Evolutionary conservation across 768 basidiomycete species (phyloP).

Genomic region (Fomitopsis serialis): DNA sequence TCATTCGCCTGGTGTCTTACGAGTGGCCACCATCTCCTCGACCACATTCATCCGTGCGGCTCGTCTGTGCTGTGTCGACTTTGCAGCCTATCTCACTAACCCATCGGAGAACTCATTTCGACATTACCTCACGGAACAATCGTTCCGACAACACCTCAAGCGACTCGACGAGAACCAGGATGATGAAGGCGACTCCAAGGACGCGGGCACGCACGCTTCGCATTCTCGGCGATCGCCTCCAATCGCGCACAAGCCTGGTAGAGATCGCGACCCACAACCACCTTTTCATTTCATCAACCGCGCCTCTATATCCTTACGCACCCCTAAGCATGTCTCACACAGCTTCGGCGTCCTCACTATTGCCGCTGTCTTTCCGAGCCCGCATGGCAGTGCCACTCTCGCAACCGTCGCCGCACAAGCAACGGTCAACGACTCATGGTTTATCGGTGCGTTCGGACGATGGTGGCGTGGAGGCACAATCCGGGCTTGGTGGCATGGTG

Average conservation of each 20-base stretch:
- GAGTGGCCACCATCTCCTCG: background rate
- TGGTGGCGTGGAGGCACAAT: conserved; percentile 89
- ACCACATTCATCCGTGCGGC: conserved; percentile 1
- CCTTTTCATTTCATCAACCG: conserved; percentile 88
- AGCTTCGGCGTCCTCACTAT: conserved; percentile 85
- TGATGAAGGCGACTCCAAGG: conserved; percentile 32
- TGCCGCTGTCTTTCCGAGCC: conserved; percentile 64
- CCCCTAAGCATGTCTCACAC: conserved; percentile 84
- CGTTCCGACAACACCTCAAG: conserved; percentile 90
- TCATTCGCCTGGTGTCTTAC: background rate
- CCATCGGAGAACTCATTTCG: conserved; percentile 93
- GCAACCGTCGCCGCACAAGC: conserved; percentile 3
- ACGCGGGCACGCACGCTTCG: conserved; percentile 22
- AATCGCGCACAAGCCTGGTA: conserved; percentile 12
- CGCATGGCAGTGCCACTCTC: conserved; percentile 12
- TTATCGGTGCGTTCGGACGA: conserved; percentile 83
- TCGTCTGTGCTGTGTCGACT: conserved; percentile 1
- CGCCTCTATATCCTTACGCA: conserved; percentile 87
- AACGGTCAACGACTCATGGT: conserved; percentile 62
- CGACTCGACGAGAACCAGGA: conserved; percentile 68
- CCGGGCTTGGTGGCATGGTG: conserved; percentile 75
- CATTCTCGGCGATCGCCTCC: conserved; percentile 15
- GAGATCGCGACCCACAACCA: conserved; percentile 24
- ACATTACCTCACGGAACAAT: conserved; percentile 93
- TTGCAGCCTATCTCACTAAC: conserved; percentile 87